These are phyloP conservation scores for Fraxinus ornus DNA, from an alignment of 305 asterid genomes.

Conservation along the genomic window DNA sequence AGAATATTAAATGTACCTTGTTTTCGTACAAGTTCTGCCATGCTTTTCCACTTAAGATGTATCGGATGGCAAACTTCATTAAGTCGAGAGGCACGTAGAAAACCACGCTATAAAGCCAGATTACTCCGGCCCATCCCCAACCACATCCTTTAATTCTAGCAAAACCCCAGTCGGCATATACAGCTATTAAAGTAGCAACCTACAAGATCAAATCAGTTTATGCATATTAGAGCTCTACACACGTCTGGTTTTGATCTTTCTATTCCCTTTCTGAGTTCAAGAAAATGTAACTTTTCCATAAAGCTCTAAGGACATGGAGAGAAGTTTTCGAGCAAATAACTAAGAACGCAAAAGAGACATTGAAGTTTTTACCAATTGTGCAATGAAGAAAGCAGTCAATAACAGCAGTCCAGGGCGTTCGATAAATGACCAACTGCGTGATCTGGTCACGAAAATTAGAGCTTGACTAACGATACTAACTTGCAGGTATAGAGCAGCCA, in stretches of 20 bases:
- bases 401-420: slow-evolving; percentile 56
- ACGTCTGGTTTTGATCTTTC: background rate
- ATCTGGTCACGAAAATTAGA: slow-evolving; percentile 52
- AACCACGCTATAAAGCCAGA: slow-evolving; percentile 65
- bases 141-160: slow-evolving; percentile 70
- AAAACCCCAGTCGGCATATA: slow-evolving; percentile 53
- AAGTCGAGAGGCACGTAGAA: slow-evolving; percentile 61
- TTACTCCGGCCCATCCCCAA: slow-evolving; percentile 84
- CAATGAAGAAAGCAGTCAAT: slow-evolving; percentile 44
- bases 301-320: background rate
- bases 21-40: slow-evolving; percentile 53
- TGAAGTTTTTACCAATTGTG: slow-evolving; percentile 42
- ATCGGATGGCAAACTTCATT: slow-evolving; percentile 51
- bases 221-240: background rate
- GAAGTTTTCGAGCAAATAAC: background rate
- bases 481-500: slow-evolving; percentile 61
- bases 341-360: background rate
- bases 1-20: slow-evolving; percentile 33
- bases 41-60: slow-evolving; percentile 53
- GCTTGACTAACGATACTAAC: slow-evolving; percentile 59
- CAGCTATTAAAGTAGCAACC: slow-evolving; percentile 61
- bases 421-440: slow-evolving; percentile 49
- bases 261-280: background rate
- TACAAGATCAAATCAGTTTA: slow-evolving; percentile 4
- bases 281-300: background rate